These are phyloP conservation scores for Fraxinus excelsior DNA, from an alignment of 257 asterid species.

Conservation along the genomic window DNA sequence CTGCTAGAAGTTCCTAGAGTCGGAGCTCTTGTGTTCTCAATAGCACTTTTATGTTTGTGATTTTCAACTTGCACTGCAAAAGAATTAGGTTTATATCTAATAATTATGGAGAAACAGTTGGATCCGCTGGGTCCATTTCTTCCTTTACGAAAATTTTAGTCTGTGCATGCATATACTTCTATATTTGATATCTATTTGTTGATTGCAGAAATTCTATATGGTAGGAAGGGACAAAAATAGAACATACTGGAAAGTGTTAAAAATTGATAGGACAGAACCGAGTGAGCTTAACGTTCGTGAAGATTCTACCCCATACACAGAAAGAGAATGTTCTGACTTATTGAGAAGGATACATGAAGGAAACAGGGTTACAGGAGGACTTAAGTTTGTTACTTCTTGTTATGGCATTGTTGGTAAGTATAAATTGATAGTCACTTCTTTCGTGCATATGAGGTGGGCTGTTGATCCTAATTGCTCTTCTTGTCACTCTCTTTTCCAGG, in stretches of 20 bases:
- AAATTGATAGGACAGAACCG: slow-evolving; percentile 81
- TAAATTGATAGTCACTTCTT: slow-evolving; percentile 14
- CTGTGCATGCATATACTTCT: not conserved
- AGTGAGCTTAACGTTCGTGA: slow-evolving; percentile 78
- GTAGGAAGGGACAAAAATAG: slow-evolving; percentile 93
- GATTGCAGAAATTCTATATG: slow-evolving; percentile 83
- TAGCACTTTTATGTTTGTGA: not conserved
- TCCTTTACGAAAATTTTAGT: not conserved
- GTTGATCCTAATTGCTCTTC: slow-evolving; percentile 18
- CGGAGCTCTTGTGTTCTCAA: slow-evolving; percentile 11
- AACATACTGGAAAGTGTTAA: slow-evolving; percentile 84
- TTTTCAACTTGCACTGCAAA: slow-evolving; percentile 10
- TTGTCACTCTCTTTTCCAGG: slow-evolving; percentile 52
- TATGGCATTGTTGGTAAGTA: slow-evolving; percentile 95
- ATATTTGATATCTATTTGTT: slow-evolving; percentile 18
- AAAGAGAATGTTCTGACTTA: slow-evolving; percentile 86
- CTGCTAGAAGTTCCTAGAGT: not conserved
- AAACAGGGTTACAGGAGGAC: slow-evolving; percentile 85
- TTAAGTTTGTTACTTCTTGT: slow-evolving; percentile 83
- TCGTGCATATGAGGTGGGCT: slow-evolving; percentile 16
- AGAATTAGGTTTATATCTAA: not conserved
- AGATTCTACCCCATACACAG: slow-evolving; percentile 78
- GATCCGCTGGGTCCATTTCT: not conserved
- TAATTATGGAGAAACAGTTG: slow-evolving; percentile 6
- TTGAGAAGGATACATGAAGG: slow-evolving; percentile 92